A percentile compares a stretch with the other conserved stretches of the same genome.
Conservation (phyloP, 169 alveolate species). For the Miamiensis avidus region DNA sequence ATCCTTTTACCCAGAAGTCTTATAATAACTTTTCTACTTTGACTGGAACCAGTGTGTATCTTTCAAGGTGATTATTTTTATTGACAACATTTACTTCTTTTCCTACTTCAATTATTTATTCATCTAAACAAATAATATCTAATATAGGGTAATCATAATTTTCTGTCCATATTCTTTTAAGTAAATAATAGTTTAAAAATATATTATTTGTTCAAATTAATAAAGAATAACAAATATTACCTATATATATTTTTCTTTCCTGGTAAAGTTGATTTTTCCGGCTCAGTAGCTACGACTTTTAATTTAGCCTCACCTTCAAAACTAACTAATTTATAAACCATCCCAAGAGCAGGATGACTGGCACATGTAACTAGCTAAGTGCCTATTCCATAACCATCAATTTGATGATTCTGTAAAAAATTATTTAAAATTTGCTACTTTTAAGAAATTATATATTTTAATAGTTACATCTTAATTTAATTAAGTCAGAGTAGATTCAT, state of each 20-base stretch:
- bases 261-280: slow-evolving; percentile 87
- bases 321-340: slow-evolving; percentile 91
- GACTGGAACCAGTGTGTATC: slow-evolving; percentile 13
- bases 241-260: slow-evolving; percentile 80
- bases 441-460: background rate
- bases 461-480: slow-evolving; percentile 15
- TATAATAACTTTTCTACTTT: slow-evolving; percentile 24
- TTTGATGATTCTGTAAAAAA: slow-evolving; percentile 77
- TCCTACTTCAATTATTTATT: slow-evolving; percentile 18
- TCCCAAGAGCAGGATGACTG: slow-evolving; percentile 92
- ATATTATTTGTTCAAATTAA: background rate
- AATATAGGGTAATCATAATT: slow-evolving; percentile 34
- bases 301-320: slow-evolving; percentile 83
- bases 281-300: slow-evolving; percentile 84
- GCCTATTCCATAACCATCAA: slow-evolving; percentile 92
- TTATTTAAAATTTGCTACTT: too few species aligned
- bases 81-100: too few species aligned
- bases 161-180: slow-evolving; percentile 9
- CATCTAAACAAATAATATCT: slow-evolving; percentile 41
- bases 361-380: slow-evolving; percentile 93
- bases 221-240: slow-evolving; percentile 43
- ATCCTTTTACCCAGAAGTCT: slow-evolving; percentile 10
- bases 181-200: too few species aligned
- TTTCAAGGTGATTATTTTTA: slow-evolving; percentile 18
- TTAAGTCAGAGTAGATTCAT: slow-evolving; percentile 62